These are phyloP conservation scores for Cutaneotrichosporon mucoides DNA, from an alignment of 1,284 basidiomycete genomes.

Conservation along the genomic window DNA sequence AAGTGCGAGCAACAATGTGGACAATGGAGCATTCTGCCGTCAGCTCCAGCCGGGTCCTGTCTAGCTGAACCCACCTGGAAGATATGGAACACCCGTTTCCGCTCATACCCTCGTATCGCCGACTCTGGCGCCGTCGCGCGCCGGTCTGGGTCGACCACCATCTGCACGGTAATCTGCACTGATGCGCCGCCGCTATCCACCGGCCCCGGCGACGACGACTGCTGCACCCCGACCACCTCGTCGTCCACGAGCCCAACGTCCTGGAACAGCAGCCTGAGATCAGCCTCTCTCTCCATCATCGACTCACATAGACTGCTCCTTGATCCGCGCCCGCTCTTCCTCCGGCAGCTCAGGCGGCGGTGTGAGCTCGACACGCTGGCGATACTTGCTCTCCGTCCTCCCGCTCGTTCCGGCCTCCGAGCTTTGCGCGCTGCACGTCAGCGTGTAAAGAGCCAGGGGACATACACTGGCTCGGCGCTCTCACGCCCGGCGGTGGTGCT, in stretches of 20 bases:
- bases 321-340: conserved; percentile 7
- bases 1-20: conserved; percentile 15
- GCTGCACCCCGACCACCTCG: neutral
- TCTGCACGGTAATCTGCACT: conserved; percentile 25
- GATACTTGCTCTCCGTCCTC: too few relatives aligned
- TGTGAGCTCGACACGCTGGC: conserved; percentile 17
- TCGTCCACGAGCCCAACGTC: neutral
- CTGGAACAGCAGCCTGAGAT: neutral
- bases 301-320: neutral
- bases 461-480: conserved; percentile 2
- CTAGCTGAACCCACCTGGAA: neutral
- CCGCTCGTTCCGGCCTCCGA: too few relatives aligned
- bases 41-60: neutral
- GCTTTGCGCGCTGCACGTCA: too few relatives aligned
- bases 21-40: conserved; percentile 26
- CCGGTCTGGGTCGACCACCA: conserved; percentile 32
- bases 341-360: conserved; percentile 31
- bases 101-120: conserved; percentile 30
- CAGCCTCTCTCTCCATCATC: neutral
- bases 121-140: conserved; percentile 7
- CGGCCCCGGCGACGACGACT: conserved; percentile 1
- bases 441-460: too few relatives aligned
- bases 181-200: neutral
- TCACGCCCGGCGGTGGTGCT: neutral
- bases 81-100: conserved; percentile 19